A percentile compares a stretch with the other conserved stretches of the same genome.
Conservation (phyloP, 2,329 filamentous ascomycete genomes). For the Beauveria sp. region DNA sequence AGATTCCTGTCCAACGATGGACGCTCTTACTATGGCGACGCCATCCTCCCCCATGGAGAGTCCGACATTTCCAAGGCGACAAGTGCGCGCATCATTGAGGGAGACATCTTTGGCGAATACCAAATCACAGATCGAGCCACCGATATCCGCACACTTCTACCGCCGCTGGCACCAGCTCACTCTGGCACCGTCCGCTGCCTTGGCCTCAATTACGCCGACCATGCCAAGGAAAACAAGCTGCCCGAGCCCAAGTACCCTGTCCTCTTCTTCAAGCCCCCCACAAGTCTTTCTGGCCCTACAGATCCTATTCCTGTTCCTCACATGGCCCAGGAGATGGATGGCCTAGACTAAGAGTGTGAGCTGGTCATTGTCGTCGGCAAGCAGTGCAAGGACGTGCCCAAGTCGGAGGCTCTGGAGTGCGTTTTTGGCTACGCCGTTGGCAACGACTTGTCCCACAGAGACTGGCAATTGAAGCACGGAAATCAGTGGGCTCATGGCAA, state of each 20-base stretch:
- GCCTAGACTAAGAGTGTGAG: slow-evolving; percentile 75
- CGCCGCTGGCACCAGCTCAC: slow-evolving; percentile 55
- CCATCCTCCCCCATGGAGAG: slow-evolving; percentile 55
- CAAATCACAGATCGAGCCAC: slow-evolving; percentile 55
- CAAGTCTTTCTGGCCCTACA: slow-evolving; percentile 55
- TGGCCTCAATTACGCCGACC: slow-evolving; percentile 64
- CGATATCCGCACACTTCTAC: slow-evolving; percentile 48
- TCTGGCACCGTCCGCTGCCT: slow-evolving; percentile 61
- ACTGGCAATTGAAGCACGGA: slow-evolving; percentile 64
- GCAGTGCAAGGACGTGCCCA: slow-evolving; percentile 55
- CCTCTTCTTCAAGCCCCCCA: slow-evolving; percentile 58
- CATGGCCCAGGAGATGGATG: slow-evolving; percentile 57
- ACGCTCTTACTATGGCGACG: slow-evolving; percentile 65
- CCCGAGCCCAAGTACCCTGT: slow-evolving; percentile 64
- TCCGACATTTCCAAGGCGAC: slow-evolving; percentile 54
- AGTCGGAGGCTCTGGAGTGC: slow-evolving; percentile 59
- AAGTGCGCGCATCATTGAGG: slow-evolving; percentile 54
- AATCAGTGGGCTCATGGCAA: slow-evolving; percentile 68
- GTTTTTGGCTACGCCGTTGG: slow-evolving; percentile 69
- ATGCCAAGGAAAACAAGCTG: slow-evolving; percentile 63
- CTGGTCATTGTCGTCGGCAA: slow-evolving; percentile 67
- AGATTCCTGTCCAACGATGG: slow-evolving; percentile 68
- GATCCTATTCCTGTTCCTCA: slow-evolving; percentile 59
- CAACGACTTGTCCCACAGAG: slow-evolving; percentile 74
- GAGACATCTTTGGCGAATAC: slow-evolving; percentile 59